Evolutionary conservation across 1,139 yeast genomes (phyloP).

Genomic region (Maudiozyma humilis): DNA sequence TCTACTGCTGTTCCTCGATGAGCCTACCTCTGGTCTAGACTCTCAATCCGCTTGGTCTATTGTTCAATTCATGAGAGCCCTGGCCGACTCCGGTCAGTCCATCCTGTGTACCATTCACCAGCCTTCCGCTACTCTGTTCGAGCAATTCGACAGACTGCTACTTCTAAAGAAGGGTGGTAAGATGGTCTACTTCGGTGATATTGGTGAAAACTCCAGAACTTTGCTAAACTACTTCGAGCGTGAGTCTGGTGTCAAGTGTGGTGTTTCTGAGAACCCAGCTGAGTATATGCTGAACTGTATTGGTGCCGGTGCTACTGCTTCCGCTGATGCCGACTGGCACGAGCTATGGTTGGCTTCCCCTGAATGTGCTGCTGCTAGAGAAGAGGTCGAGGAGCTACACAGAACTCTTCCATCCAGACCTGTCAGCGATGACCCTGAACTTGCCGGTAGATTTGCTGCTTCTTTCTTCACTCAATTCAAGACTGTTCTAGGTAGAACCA

Average conservation of each 20-base stretch:
- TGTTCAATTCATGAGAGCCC: conserved; percentile 42
- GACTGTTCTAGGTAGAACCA: conserved; percentile 37
- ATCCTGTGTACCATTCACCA: conserved; percentile 52
- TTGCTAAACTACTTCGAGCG: conserved; percentile 50
- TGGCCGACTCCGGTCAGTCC: conserved; percentile 50
- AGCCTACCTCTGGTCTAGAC: conserved; percentile 54
- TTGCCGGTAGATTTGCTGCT: conserved; percentile 34
- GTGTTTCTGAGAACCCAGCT: conserved; percentile 50
- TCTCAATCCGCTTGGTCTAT: conserved; percentile 55
- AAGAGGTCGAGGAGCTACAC: conserved; percentile 34
- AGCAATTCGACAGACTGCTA: conserved; percentile 44
- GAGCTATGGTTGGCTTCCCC: conserved; percentile 41
- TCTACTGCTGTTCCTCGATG: conserved; percentile 45
- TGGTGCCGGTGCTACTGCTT: conserved; percentile 63
- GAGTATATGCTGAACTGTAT: conserved; percentile 57
- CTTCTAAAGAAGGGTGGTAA: conserved; percentile 48
- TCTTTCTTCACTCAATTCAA: conserved; percentile 35
- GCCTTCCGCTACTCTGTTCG: conserved; percentile 49
- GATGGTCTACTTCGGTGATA: conserved; percentile 62
- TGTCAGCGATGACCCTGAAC: conserved; percentile 28
- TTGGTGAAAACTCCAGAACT: conserved; percentile 45
- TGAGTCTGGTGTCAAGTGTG: conserved; percentile 43
- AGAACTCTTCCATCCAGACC: conserved; percentile 23
- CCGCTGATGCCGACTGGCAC: conserved; percentile 40
- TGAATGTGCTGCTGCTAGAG: conserved; percentile 33